A percentile compares a stretch with the other conserved stretches of the same genome.
phyloP scores from a whole-genome alignment of 305 asterid genomes.

The Solanum hybrid region DNA sequence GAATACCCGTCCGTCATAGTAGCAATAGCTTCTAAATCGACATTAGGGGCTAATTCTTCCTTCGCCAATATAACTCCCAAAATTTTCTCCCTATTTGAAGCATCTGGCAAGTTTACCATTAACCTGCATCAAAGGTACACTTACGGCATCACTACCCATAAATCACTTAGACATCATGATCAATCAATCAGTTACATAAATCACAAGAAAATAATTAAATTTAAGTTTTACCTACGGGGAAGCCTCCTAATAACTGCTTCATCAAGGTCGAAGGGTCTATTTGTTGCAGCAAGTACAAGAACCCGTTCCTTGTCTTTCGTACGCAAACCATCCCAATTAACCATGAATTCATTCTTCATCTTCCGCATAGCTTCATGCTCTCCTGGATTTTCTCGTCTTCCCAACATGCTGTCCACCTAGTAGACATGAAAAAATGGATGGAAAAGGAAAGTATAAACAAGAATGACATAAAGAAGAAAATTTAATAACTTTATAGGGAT shows the following conservation, averaged over 20 bases:
- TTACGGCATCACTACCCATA: background rate
- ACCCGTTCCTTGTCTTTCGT: conserved; percentile 90
- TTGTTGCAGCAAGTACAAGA: conserved; percentile 84
- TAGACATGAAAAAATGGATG: background rate
- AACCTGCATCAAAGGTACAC: conserved; percentile 38
- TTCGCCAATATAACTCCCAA: conserved; percentile 55
- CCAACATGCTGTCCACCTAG: conserved; percentile 87
- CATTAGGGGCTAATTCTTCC: conserved; percentile 58
- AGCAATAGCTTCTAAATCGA: conserved; percentile 71
- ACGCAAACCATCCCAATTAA: conserved; percentile 88
- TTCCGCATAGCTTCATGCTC: conserved; percentile 98
- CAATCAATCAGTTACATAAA: background rate
- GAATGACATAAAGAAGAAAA: background rate
- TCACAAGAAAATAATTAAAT: background rate
- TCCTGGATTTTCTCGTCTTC: conserved; percentile 90
- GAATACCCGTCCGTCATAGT: conserved; percentile 86
- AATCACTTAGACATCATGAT: background rate
- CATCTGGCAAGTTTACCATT: conserved; percentile 88
- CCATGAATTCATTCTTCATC: conserved; percentile 92
- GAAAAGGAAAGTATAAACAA: background rate
- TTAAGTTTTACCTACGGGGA: conserved; percentile 52
- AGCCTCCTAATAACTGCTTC: conserved; percentile 96
- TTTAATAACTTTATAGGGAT: background rate
- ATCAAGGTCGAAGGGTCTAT: conserved; percentile 89
- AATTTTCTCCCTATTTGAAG: conserved; percentile 62